Evolutionary conservation across 2,329 filamentous ascomycete species (phyloP).

Genomic region (Colletotrichum cordylinicola): DNA sequence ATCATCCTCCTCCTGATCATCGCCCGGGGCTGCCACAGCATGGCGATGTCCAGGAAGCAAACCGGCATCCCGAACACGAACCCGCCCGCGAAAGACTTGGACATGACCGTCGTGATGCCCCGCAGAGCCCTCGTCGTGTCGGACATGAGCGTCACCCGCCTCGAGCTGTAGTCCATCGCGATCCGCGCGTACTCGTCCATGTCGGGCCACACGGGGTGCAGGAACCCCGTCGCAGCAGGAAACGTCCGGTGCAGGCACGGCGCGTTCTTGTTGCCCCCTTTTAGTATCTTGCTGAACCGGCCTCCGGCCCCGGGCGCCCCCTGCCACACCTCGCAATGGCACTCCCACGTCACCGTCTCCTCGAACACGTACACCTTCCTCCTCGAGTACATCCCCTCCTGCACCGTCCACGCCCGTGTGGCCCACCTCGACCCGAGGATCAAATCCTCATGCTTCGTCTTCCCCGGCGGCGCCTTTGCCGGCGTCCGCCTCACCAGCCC

Average conservation of each 20-base stretch:
- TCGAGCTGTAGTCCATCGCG: conserved; percentile 47
- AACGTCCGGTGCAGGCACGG: conserved; percentile 36
- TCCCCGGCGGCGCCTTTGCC: conserved; percentile 31
- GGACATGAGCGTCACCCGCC: conserved; percentile 43
- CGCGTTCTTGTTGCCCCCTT: conserved; percentile 10
- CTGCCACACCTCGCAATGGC: conserved; percentile 50
- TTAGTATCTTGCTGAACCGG: conserved; percentile 28
- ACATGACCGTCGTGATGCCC: conserved; percentile 47
- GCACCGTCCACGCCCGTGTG: conserved; percentile 48
- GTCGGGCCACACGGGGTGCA: conserved; percentile 49
- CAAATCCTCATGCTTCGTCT: conserved; percentile 41
- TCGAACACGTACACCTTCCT: conserved; percentile 50
- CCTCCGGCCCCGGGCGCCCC: conserved; percentile 5
- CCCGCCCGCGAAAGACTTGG: conserved; percentile 44
- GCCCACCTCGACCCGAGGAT: conserved; percentile 44
- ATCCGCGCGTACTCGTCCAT: conserved; percentile 51
- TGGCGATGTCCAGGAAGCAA: conserved; percentile 49
- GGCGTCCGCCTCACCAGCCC: conserved; percentile 19
- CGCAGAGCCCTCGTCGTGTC: conserved; percentile 49
- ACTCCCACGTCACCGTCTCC: conserved; percentile 49
- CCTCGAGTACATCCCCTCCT: conserved; percentile 48
- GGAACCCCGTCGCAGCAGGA: conserved; percentile 39
- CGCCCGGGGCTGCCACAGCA: conserved; percentile 50
- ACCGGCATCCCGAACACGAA: conserved; percentile 53
- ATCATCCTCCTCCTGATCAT: conserved; percentile 44